Percentiles rank a stretch among this genome's conserved stretches.
Evolutionary conservation across 202 grass and related monocot species (phyloP).

Genomic region (Setaria viridis): DNA sequence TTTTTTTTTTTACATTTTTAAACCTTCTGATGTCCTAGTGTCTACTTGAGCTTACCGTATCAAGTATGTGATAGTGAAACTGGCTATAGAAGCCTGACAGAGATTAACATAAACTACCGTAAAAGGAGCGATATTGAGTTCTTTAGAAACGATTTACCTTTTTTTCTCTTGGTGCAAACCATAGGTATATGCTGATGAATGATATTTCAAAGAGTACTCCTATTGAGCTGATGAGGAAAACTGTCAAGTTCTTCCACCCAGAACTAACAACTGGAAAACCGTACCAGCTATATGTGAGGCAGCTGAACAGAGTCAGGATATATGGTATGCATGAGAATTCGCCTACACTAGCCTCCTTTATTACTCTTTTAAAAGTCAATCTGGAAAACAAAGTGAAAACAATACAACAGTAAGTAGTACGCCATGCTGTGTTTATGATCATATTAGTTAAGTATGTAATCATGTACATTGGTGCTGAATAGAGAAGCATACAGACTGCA

Average conservation of each 20-base stretch:
- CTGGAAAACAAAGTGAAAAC: constrained; percentile 41
- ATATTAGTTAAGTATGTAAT: background rate
- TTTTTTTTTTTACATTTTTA: background rate
- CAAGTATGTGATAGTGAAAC: background rate
- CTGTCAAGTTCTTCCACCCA: constrained; percentile 57
- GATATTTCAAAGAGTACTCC: constrained; percentile 50
- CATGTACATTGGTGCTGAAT: constrained; percentile 62
- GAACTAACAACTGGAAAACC: constrained; percentile 59
- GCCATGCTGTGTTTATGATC: background rate
- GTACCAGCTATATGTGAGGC: constrained; percentile 69
- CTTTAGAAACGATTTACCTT: constrained; percentile 46
- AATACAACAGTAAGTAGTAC: background rate
- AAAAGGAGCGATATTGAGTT: background rate
- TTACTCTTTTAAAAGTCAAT: constrained; percentile 68
- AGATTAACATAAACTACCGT: background rate
- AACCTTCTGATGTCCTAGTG: background rate
- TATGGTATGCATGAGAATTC: constrained; percentile 72
- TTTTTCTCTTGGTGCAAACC: constrained; percentile 61
- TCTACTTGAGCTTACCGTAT: background rate
- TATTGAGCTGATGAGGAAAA: constrained; percentile 44
- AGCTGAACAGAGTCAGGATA: constrained; percentile 51
- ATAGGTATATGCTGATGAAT: constrained; percentile 64
- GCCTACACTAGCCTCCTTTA: constrained; percentile 58
- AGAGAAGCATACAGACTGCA: constrained; percentile 61
- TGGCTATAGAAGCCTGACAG: background rate